Percentiles rank a stretch among this genome's conserved stretches.
phyloP scores from a whole-genome alignment of 805 yeast genomes.

The Zygotorulaspora florentina region DNA sequence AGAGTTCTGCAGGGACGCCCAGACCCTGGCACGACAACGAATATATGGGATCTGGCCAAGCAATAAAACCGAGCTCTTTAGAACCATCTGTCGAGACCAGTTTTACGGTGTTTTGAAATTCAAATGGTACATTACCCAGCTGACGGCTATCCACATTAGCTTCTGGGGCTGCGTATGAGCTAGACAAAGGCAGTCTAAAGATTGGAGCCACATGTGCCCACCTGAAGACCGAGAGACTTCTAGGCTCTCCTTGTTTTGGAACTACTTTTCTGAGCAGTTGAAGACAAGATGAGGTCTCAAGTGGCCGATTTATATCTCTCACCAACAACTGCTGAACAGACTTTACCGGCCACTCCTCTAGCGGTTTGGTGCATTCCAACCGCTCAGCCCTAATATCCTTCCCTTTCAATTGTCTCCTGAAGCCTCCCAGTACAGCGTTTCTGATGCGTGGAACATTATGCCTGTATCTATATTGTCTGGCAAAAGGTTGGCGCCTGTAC shows the following conservation, averaged over 20 bases:
- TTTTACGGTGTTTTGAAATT: conserved; percentile 8
- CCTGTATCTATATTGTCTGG: conserved; percentile 10
- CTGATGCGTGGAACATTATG: conserved; percentile 12
- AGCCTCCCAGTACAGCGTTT: conserved; percentile 3
- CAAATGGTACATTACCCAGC: conserved; percentile 1
- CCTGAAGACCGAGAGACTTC: not conserved
- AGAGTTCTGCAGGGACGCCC: conserved; percentile 17
- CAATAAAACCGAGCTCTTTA: conserved; percentile 4
- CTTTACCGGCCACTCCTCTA: not conserved
- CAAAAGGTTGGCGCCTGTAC: conserved; percentile 10
- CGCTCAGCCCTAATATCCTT: not conserved
- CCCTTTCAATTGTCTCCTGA: not conserved
- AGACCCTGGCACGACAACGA: conserved; percentile 25
- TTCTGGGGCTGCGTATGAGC: not conserved
- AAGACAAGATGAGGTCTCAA: not conserved
- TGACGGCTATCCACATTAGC: not conserved
- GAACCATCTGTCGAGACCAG: conserved; percentile 5
- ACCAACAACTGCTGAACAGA: not conserved
- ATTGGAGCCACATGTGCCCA: conserved; percentile 1
- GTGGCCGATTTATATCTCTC: not conserved
- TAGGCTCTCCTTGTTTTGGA: not conserved
- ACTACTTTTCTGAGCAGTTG: not conserved
- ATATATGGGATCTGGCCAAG: conserved; percentile 22
- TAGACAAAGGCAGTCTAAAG: not conserved
- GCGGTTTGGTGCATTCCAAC: not conserved